Percentiles rank a stretch among this genome's conserved stretches.
phyloP scores from a whole-genome alignment of 495 filamentous ascomycete genomes.

The Aspergillus ellipticus region DNA sequence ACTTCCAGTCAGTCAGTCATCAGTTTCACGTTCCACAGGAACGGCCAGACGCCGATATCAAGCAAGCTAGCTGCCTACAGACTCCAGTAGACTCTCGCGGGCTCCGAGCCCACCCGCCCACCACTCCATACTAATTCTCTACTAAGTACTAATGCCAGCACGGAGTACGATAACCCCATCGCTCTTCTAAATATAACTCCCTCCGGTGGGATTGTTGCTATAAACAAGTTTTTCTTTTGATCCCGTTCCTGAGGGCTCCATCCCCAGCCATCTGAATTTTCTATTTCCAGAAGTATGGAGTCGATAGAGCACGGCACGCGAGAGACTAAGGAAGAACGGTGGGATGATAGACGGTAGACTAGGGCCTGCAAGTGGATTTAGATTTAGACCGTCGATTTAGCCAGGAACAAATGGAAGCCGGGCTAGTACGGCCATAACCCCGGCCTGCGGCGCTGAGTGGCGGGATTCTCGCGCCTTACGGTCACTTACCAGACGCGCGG shows the following conservation, averaged over 20 bases:
- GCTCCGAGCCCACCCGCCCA: no score
- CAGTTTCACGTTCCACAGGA: no score
- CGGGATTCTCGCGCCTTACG: background rate
- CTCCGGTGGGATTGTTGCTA: background rate
- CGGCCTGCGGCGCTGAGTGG: constrained; percentile 4
- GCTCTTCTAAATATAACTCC: background rate
- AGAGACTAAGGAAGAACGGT: no score
- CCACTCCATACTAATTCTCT: no score
- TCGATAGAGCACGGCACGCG: background rate
- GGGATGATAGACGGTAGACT: no score
- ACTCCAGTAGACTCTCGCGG: no score
- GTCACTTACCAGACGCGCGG: constrained; percentile 21
- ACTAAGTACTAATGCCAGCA: no score
- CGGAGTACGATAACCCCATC: no score
- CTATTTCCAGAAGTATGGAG: background rate
- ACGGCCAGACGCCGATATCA: no score
- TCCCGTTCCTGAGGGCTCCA: constrained; percentile 1
- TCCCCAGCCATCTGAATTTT: constrained; percentile 2
- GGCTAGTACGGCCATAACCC: background rate
- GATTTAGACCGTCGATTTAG: constrained; percentile 2
- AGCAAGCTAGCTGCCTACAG: no score
- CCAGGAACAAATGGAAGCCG: background rate
- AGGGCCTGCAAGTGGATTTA: background rate
- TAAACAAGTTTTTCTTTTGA: background rate
- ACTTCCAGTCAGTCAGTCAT: no score